Conservation (phyloP, 108 stramenopile genomes). For the Pseudonitzschia delicatissima region DNA sequence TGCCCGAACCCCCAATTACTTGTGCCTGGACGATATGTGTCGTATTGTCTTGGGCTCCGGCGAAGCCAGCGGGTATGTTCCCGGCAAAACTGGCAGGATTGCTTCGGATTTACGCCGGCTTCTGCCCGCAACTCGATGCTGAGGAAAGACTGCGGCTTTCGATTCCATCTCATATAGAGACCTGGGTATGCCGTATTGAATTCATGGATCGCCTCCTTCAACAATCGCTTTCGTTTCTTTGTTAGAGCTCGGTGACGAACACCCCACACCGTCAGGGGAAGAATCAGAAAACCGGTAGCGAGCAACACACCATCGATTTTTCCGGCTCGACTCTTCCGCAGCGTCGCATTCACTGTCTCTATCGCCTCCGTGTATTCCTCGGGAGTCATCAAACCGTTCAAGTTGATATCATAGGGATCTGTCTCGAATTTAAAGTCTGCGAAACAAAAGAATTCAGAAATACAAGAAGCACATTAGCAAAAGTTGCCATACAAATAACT, state of each 20-base stretch:
- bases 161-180: conserved; percentile 41
- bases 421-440: conserved; percentile 44
- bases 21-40: too few relatives aligned
- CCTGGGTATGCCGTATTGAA: conserved; percentile 47
- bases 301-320: conserved; percentile 46
- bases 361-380: conserved; percentile 61
- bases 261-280: conserved; percentile 74
- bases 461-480: too few relatives aligned
- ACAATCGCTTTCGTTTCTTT: conserved; percentile 42
- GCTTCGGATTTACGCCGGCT: too few relatives aligned
- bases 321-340: conserved; percentile 48
- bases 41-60: too few relatives aligned
- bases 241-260: conserved; percentile 51
- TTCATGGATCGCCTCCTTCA: conserved; percentile 52
- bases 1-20: too few relatives aligned
- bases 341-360: conserved; percentile 42
- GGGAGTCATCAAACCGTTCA: conserved; percentile 50
- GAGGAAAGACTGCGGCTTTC: conserved; percentile 24
- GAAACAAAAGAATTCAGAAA: too few relatives aligned
- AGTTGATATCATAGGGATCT: conserved; percentile 33
- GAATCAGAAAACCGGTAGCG: conserved; percentile 51
- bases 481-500: too few relatives aligned
- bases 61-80: too few relatives aligned
- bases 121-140: too few relatives aligned
- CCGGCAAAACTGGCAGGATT: too few relatives aligned